These are phyloP conservation scores for Alternaria burnsii DNA, from an alignment of 2,329 filamentous ascomycete species.

Conservation along the genomic window DNA sequence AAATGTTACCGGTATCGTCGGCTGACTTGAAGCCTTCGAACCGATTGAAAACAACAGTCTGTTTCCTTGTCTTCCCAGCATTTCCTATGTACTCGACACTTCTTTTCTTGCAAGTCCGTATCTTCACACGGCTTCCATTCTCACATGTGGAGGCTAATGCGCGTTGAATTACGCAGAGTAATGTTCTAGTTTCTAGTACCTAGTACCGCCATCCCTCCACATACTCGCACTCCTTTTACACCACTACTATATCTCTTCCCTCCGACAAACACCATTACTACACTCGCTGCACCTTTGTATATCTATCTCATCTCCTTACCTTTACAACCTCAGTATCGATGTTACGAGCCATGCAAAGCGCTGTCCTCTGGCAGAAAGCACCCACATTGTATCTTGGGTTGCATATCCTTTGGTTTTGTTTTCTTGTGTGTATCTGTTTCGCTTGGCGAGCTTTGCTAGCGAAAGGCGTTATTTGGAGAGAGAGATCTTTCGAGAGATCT, in stretches of 20 bases:
- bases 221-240: conserved; percentile 20
- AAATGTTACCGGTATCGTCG: neutral
- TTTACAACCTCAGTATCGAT: conserved; percentile 17
- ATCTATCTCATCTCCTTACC: conserved; percentile 17
- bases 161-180: conserved; percentile 40
- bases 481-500: neutral
- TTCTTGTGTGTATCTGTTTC: conserved; percentile 2
- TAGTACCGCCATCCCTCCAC: conserved; percentile 36
- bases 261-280: conserved; percentile 7
- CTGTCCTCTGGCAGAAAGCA: conserved; percentile 15
- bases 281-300: conserved; percentile 22
- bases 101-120: conserved; percentile 14
- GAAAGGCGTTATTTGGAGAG: conserved; percentile 4
- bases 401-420: conserved; percentile 5
- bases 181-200: conserved; percentile 45
- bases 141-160: conserved; percentile 29
- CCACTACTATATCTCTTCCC: neutral
- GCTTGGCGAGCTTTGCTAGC: conserved; percentile 11
- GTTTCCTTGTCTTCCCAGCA: neutral
- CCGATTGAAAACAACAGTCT: neutral
- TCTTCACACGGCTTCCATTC: conserved; percentile 13
- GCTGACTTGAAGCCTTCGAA: conserved; percentile 6
- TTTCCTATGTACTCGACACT: conserved; percentile 16
- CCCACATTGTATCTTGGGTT: conserved; percentile 4
- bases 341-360: conserved; percentile 26